Base-by-base conservation (phyloP, 495 filamentous ascomycete species). In the Letharia lupina region DNA sequence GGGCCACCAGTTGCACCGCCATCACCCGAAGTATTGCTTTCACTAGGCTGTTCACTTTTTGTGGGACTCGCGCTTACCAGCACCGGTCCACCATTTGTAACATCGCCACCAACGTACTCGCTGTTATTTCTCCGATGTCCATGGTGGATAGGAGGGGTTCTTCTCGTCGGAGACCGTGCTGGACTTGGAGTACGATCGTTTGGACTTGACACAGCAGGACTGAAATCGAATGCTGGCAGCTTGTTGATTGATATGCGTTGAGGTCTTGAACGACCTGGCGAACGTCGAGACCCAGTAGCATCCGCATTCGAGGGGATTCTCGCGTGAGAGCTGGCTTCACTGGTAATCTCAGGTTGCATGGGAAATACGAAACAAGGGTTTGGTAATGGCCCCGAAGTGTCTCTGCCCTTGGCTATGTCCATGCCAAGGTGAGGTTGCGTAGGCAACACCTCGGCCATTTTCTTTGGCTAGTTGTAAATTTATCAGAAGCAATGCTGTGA, bases 21-120 rank as follows among this genome's bases (percentile, higher is more conserved):
- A 35, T 85, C 87, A 37, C 89, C 90, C 56, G 93, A 86, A 70
- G 91, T 89, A 75, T 93, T 90, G 72, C 89, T 93, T 10, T 82
- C 86, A 54, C 73, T 78, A 4, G 82, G 75, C 44, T 56, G 45
- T 28, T 62, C 64, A 39, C 15, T 62, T 8, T 40, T 50, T 18
- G 80, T 70, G 41, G 65, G 62, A 40, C 54, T 70, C 42, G 82
- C 75, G 72, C 85, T 88, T 73, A 87, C 74, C 40, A 87, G 74
- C 6, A 80, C 82, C 44, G 86, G 82, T 45, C 84, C 81, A 40
- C 75, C 82, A 64, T 79, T 82, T 40, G 82, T 83, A 33, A 86
- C 86, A 69, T 90, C 89, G 35, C 86, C 88, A 39, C 90, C 91
- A 63, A 96, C 86, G 70, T 91, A 91, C 75, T 96, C 91, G 72